Conservation (phyloP, 2,329 filamentous ascomycete species). For the Apiospora malaysiana region DNA sequence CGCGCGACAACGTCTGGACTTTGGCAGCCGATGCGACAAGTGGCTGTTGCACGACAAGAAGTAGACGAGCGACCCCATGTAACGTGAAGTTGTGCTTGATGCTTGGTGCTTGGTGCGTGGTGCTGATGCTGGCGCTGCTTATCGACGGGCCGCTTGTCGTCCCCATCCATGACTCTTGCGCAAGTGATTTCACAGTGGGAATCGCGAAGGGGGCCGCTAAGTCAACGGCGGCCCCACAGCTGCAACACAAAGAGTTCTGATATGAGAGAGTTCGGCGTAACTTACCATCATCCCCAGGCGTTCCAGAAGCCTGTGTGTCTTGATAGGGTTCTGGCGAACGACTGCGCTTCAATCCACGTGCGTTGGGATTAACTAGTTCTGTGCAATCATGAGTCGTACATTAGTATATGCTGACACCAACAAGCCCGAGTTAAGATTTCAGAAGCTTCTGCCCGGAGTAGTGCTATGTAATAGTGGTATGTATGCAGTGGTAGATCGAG, state of each 20-base stretch:
- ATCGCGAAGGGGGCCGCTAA: constrained; percentile 22
- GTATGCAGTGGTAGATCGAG: too few relatives aligned
- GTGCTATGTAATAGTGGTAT: too few relatives aligned
- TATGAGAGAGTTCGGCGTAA: constrained; percentile 40
- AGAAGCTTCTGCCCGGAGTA: neutral
- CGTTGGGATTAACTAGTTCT: constrained; percentile 58
- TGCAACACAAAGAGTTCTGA: constrained; percentile 13
- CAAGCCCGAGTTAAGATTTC: constrained; percentile 1
- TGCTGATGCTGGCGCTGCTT: neutral
- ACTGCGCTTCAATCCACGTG: constrained; percentile 79
- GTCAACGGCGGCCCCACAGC: constrained; percentile 22
- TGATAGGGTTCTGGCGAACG: constrained; percentile 70
- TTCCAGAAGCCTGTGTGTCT: constrained; percentile 57
- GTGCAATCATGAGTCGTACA: constrained; percentile 37
- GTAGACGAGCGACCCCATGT: neutral
- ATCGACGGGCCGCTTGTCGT: neutral
- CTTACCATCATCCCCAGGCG: constrained; percentile 77
- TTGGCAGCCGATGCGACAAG: constrained; percentile 1
- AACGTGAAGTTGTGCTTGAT: constrained; percentile 10
- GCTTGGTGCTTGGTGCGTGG: too few relatives aligned
- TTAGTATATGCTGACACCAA: constrained; percentile 32
- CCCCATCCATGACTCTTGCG: constrained; percentile 8
- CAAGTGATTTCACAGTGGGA: constrained; percentile 13
- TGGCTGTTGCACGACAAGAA: constrained; percentile 22
- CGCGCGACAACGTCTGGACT: constrained; percentile 16